Conservation (phyloP, 2,329 filamentous ascomycete genomes). For the Stachybotrys echinatus region DNA sequence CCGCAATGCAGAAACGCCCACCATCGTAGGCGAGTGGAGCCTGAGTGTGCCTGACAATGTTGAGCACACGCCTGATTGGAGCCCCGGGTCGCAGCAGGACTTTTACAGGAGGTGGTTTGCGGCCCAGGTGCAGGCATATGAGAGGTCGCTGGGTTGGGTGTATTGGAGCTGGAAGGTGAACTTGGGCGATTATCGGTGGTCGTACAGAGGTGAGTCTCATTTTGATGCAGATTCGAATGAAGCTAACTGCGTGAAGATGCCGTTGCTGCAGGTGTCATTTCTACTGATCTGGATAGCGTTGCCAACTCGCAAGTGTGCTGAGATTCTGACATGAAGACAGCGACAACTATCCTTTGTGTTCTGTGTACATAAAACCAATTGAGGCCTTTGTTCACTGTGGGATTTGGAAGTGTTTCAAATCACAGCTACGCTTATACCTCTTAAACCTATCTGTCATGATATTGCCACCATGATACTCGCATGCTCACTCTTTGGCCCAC, state of each 20-base stretch:
- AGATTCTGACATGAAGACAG: background rate
- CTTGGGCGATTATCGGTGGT: conserved; percentile 18
- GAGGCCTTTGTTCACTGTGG: too few species aligned
- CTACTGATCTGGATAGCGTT: conserved; percentile 11
- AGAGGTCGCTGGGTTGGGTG: conserved; percentile 15
- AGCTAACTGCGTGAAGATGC: conserved; percentile 10
- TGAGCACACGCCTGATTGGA: conserved; percentile 31
- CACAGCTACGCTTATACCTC: too few species aligned
- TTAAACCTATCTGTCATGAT: too few species aligned
- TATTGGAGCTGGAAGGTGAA: conserved; percentile 18
- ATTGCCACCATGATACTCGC: too few species aligned
- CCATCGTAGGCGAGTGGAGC: conserved; percentile 55
- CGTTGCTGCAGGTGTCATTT: conserved; percentile 14
- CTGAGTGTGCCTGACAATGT: conserved; percentile 43
- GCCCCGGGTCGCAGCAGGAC: conserved; percentile 11
- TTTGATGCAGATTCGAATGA: background rate
- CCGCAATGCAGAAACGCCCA: conserved; percentile 31
- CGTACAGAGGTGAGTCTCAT: conserved; percentile 13
- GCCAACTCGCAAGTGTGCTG: conserved; percentile 10
- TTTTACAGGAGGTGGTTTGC: conserved; percentile 19
- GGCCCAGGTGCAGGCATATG: conserved; percentile 16
- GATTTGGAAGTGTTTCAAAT: too few species aligned
- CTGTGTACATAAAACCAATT: too few species aligned
- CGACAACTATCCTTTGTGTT: background rate
- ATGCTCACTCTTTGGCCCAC: background rate